Percentiles rank a stretch among this genome's conserved stretches.
Conservation (phyloP, 1,139 yeast genomes). For the Pneumocystis sp. region DNA sequence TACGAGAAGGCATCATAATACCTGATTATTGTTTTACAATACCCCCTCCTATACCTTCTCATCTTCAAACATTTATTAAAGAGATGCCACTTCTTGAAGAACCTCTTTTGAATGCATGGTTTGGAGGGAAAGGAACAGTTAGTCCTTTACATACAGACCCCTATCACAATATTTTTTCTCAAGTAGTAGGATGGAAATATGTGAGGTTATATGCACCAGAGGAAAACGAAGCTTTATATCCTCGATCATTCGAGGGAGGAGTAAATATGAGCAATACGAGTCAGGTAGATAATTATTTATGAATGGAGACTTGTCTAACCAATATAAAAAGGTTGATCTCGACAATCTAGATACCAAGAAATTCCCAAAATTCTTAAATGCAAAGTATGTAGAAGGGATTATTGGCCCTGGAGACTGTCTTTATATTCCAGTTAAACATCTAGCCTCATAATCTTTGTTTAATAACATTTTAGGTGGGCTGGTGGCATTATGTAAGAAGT, state of each 20-base stretch:
- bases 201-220: slow-evolving; percentile 15
- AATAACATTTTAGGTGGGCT: slow-evolving; percentile 6
- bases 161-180: slow-evolving; percentile 16
- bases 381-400: slow-evolving; percentile 13
- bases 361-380: slow-evolving; percentile 17
- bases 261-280: slow-evolving; percentile 16
- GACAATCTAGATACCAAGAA: slow-evolving; percentile 3
- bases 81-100: slow-evolving; percentile 1
- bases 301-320: background rate
- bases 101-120: slow-evolving; percentile 15
- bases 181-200: slow-evolving; percentile 18
- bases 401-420: slow-evolving; percentile 18
- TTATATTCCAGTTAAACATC: slow-evolving; percentile 13
- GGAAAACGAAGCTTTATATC: background rate
- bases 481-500: slow-evolving; percentile 19
- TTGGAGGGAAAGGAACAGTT: slow-evolving; percentile 17
- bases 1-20: slow-evolving; percentile 13
- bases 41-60: background rate
- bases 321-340: background rate
- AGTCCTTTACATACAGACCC: slow-evolving; percentile 18
- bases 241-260: slow-evolving; percentile 2
- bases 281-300: slow-evolving; percentile 6
- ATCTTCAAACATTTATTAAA: background rate
- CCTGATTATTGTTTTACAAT: slow-evolving; percentile 15
- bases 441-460: background rate